phyloP scores from a whole-genome alignment of 768 basidiomycete species.

The Leccinum truebloodii region DNA sequence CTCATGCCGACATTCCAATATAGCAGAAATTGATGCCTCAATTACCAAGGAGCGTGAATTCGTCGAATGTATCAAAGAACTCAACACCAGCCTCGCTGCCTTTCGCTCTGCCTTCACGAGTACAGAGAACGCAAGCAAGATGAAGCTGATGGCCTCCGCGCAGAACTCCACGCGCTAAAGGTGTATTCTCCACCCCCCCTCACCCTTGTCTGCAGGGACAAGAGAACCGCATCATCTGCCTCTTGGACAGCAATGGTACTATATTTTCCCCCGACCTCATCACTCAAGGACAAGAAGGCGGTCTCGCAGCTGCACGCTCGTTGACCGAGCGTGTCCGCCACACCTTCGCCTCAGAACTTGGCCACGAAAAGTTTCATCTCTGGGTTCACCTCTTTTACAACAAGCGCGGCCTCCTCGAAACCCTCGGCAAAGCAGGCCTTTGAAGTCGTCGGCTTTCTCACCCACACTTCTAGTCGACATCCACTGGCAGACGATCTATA shows the following conservation, averaged over 20 bases:
- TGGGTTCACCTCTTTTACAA: conserved; percentile 66
- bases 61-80: conserved; percentile 19
- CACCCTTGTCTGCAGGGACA: conserved; percentile 15
- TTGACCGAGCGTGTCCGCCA: conserved; percentile 38
- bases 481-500: conserved; percentile 97
- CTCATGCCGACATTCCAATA: not conserved
- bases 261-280: conserved; percentile 61
- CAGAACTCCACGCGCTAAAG: conserved; percentile 32
- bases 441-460: conserved; percentile 10
- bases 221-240: conserved; percentile 41
- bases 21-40: conserved; percentile 33
- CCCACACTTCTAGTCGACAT: conserved; percentile 66
- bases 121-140: conserved; percentile 21
- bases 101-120: conserved; percentile 31
- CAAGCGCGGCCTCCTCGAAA: conserved; percentile 59
- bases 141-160: conserved; percentile 13
- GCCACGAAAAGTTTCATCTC: conserved; percentile 43
- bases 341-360: conserved; percentile 21
- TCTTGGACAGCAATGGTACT: conserved; percentile 65
- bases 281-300: conserved; percentile 55
- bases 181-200: conserved; percentile 13
- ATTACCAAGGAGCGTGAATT: conserved; percentile 28
- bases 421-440: conserved; percentile 40
- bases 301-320: conserved; percentile 53
- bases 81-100: conserved; percentile 23